Evolutionary conservation across 345 rosid genomes (phyloP), one percentile per base, ranked within the genome.

Genomic region (Eucalyptus leucophloia): DNA sequence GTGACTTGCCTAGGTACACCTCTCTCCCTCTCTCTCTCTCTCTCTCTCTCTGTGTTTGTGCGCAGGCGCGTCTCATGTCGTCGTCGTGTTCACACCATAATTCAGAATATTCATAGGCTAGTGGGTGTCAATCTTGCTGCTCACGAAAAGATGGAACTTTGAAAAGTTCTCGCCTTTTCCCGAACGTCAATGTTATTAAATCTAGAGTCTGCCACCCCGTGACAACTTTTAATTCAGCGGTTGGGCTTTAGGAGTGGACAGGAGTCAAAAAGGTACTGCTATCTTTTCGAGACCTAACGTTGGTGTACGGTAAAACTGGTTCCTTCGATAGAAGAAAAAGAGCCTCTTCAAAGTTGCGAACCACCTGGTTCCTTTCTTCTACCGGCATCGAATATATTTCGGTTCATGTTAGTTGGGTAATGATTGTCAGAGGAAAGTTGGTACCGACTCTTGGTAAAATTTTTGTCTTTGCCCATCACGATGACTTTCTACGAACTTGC

Each of bases 1-100:
- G 99, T 54, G 91, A 93, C 91, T 91, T 95, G 91, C 97, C 96
- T 3, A 93, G 98, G 99, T 96, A n/a, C 44, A 47, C 86, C 37
- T 19, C 7, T n/a, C 56, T 81, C 44, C 26, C 77, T 65, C 80
- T 65, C 72, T n/a, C 37, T 30, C 72, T 62, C 37, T 65, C 72
- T 30, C 34, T 28, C 6, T 30, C 54, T 81, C 44, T 34, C 80
- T 69, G 4, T 77, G 47, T 21, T 77, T 77, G 47, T 9, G 5
- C 16, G 30, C 85, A 4, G 83, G 83, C 83, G 13, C 4, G 83
- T 53, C 56, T 17, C 56, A 53, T 19, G 81, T 9, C 21, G 14
- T 69, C 44, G 82, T 72, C 45, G 45, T 37, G 82, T 72, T 37
- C 82, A 37, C 6, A 37, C 40, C 82, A 37, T 34, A 18, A 72